Conservation (phyloP, 1,284 basidiomycete genomes). For the Pholiota adiposa region DNA sequence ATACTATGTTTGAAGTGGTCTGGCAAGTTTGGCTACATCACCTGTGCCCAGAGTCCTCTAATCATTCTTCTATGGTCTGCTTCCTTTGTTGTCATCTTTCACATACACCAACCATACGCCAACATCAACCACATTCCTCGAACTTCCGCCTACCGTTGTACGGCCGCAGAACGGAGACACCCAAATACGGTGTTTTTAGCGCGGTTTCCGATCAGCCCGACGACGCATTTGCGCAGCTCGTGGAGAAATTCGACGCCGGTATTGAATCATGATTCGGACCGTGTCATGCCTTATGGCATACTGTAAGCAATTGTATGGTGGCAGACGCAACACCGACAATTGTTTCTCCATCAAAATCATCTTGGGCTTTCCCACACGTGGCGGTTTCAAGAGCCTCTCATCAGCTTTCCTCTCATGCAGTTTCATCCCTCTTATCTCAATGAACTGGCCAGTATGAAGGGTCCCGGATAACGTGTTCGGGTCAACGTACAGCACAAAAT, state of each 20-base stretch:
- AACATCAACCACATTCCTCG: background rate
- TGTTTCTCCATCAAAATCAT: background rate
- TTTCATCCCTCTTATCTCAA: background rate
- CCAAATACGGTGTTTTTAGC: background rate
- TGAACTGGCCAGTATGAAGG: background rate
- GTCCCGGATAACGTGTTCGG: background rate
- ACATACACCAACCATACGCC: background rate
- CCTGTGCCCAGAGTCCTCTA: background rate
- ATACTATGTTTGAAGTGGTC: conserved; percentile 20
- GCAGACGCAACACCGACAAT: background rate
- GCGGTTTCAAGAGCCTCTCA: background rate
- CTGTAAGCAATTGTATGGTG: too few relatives aligned
- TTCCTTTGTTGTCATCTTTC: background rate
- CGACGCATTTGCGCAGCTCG: background rate
- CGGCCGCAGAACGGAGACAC: background rate
- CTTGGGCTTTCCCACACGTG: background rate
- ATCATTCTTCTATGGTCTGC: background rate
- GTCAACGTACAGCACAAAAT: background rate
- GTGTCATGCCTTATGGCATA: background rate
- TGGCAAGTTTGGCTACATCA: conserved; percentile 4
- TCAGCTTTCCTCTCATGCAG: background rate
- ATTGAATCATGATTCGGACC: background rate
- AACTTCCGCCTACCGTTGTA: background rate
- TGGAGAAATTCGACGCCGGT: background rate
- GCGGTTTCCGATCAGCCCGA: conserved; percentile 1